phyloP scores from a whole-genome alignment of 2,329 filamentous ascomycete species.

The Chrysosporium queenslandicum region DNA sequence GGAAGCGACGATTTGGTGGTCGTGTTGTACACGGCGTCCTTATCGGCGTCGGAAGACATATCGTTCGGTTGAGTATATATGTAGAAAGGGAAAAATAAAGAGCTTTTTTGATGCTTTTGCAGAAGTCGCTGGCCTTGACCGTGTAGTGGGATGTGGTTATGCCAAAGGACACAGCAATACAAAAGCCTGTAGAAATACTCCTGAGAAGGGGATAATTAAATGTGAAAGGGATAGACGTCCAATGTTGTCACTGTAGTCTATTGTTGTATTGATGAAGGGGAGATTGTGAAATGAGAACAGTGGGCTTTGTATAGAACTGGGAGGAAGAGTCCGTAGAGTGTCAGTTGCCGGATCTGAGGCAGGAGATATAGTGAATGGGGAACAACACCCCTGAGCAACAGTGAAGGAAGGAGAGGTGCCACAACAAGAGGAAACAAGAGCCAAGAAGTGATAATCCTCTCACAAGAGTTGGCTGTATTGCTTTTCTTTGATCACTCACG shows the following conservation, averaged over 20 bases:
- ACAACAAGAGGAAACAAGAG: not conserved
- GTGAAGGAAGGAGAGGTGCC: not conserved
- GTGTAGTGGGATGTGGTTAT: not conserved
- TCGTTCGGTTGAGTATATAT: not conserved
- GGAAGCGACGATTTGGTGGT: conserved; percentile 8
- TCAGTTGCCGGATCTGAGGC: not conserved
- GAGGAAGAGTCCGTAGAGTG: not conserved
- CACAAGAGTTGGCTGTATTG: not conserved
- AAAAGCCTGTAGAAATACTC: conserved; percentile 8
- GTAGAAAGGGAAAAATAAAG: not conserved
- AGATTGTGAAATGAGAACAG: not conserved
- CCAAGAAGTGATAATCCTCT: not conserved
- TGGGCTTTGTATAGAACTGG: not conserved
- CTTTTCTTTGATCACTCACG: not conserved
- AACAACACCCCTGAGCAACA: not conserved
- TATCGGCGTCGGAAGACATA: conserved; percentile 1
- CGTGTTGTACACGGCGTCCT: not conserved
- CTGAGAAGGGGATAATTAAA: not conserved
- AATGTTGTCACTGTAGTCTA: not conserved
- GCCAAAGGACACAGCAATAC: not conserved
- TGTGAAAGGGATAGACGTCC: not conserved
- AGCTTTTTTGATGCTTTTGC: not conserved
- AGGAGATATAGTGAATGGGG: not conserved
- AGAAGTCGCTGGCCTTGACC: not conserved
- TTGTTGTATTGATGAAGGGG: not conserved